These are phyloP conservation scores for Penicillium olsonii DNA, from an alignment of 2,329 filamentous ascomycete genomes.

Conservation along the genomic window DNA sequence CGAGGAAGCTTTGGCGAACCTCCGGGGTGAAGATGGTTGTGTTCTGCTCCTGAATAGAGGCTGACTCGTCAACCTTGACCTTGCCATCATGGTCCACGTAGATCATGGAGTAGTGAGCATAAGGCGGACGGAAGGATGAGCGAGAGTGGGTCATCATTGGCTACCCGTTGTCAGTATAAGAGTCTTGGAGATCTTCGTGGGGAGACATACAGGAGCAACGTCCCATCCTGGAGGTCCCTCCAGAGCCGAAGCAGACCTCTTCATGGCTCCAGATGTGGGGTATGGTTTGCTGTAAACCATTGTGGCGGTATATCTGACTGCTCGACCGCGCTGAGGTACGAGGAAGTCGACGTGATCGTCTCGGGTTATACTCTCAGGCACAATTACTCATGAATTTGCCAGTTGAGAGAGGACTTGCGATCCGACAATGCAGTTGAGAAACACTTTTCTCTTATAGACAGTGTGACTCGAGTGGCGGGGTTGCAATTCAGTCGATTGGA, in stretches of 20 bases:
- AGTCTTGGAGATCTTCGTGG: neutral
- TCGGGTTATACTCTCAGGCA: neutral
- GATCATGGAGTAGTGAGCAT: constrained; percentile 38
- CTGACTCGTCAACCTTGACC: constrained; percentile 35
- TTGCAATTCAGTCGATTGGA: neutral
- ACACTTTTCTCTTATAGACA: constrained; percentile 10
- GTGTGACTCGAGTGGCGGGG: constrained; percentile 1
- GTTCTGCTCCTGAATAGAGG: constrained; percentile 34
- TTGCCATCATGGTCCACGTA: constrained; percentile 38
- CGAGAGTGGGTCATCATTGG: constrained; percentile 29
- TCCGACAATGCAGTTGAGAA: neutral
- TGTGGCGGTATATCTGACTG: constrained; percentile 4
- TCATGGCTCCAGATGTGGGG: constrained; percentile 28
- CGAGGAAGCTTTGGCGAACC: constrained; percentile 38
- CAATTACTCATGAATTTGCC: neutral
- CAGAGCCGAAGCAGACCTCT: constrained; percentile 32
- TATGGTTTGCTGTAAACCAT: constrained; percentile 34
- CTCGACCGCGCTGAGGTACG: neutral
- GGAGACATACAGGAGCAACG: constrained; percentile 28
- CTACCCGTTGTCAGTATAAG: constrained; percentile 16
- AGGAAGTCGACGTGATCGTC: neutral
- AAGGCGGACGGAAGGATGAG: constrained; percentile 31
- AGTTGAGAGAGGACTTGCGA: neutral
- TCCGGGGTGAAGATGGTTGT: constrained; percentile 36
- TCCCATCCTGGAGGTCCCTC: constrained; percentile 34